Percentiles rank a stretch among this genome's conserved stretches.
phyloP scores from a whole-genome alignment of 768 basidiomycete genomes.

The Podaxis mareebaensis region DNA sequence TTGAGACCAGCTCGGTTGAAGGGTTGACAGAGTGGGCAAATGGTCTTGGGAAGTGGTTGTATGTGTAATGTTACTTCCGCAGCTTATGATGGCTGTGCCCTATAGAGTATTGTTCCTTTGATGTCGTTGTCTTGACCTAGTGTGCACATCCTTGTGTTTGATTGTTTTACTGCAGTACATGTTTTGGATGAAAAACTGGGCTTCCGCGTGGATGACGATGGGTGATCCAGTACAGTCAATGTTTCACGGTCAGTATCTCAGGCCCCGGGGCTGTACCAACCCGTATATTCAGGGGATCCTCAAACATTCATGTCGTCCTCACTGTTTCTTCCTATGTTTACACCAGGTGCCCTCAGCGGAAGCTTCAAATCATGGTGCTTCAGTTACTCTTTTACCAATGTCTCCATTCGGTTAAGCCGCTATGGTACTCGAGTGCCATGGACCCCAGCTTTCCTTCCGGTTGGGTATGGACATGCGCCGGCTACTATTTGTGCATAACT shows the following conservation, averaged over 20 bases:
- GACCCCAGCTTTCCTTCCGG: too few species aligned
- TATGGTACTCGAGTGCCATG: too few species aligned
- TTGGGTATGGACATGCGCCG: too few species aligned
- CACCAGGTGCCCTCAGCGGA: too few species aligned
- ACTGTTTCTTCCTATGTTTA: too few species aligned
- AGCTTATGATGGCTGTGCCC: neutral
- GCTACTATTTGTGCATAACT: too few species aligned
- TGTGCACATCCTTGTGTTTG: neutral
- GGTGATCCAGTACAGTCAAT: neutral
- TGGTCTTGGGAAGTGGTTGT: conserved; percentile 59
- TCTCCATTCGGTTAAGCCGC: too few species aligned
- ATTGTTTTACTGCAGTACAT: neutral
- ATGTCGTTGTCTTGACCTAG: neutral
- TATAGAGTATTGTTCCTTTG: neutral
- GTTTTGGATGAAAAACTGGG: neutral
- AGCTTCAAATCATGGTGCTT: too few species aligned
- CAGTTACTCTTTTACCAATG: too few species aligned
- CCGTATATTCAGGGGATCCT: too few species aligned
- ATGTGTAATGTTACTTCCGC: conserved; percentile 39
- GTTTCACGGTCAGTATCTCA: neutral
- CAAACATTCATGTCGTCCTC: too few species aligned
- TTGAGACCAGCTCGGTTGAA: conserved; percentile 41
- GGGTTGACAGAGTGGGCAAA: conserved; percentile 56
- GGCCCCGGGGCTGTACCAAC: too few species aligned
- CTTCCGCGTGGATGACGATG: neutral